Conservation (phyloP, 345 rosid species). For the Gynandropsis gynandra region DNA sequence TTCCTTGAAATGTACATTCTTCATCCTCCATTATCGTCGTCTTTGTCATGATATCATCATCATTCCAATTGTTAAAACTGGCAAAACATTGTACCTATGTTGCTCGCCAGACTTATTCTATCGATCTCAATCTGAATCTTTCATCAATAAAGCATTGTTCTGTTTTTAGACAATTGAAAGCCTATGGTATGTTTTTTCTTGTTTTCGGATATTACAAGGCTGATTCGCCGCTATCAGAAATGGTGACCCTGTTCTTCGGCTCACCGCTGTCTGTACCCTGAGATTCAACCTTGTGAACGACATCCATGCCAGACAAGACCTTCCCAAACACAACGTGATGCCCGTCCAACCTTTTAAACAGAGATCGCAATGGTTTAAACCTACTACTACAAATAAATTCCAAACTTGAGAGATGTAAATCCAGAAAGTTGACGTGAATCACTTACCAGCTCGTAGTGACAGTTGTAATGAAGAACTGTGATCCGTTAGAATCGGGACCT, state of each 20-base stretch:
- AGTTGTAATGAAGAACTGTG: conserved; percentile 88
- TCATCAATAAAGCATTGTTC: no score
- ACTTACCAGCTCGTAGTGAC: conserved; percentile 74
- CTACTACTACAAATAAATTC: neutral
- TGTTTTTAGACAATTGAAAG: no score
- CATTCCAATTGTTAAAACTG: neutral
- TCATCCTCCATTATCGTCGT: neutral
- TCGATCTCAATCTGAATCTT: no score
- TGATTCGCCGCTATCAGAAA: conserved; percentile 68
- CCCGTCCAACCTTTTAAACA: conserved; percentile 70
- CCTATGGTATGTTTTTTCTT: no score
- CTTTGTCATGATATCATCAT: neutral
- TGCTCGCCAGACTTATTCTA: no score
- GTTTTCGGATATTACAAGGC: conserved; percentile 11
- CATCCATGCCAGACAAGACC: conserved; percentile 86
- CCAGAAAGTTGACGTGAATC: neutral
- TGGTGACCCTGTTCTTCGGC: conserved; percentile 58
- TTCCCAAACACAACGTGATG: conserved; percentile 85
- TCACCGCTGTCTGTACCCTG: conserved; percentile 59
- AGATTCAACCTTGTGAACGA: conserved; percentile 73
- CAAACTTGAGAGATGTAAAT: conserved; percentile 6
- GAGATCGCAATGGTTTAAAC: conserved; percentile 4
- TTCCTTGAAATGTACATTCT: conserved; percentile 14
- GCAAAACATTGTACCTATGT: neutral
- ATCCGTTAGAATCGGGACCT: conserved; percentile 80